Evolutionary conservation across 2,329 filamentous ascomycete genomes (phyloP).

Genomic region (Ascochyta clinopodiicola): DNA sequence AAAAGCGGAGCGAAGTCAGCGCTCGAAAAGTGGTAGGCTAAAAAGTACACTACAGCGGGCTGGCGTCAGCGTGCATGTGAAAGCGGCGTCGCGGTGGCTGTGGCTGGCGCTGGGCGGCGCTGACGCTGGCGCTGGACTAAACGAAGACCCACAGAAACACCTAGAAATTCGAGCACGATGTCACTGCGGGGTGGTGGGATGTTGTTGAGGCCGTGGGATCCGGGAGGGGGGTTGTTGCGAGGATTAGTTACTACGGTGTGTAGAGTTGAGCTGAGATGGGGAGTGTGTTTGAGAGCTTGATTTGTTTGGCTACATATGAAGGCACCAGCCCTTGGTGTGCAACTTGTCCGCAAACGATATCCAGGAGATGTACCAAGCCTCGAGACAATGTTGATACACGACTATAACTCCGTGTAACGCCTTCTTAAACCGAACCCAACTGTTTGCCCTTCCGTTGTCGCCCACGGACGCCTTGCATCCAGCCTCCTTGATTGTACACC

Average conservation of each 20-base stretch:
- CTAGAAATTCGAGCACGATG: constrained; percentile 12
- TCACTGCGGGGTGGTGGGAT: constrained; percentile 6
- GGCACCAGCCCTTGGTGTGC: constrained; percentile 46
- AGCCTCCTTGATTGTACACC: constrained; percentile 33
- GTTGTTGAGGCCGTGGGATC: constrained; percentile 1
- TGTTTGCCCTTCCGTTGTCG: constrained; percentile 21
- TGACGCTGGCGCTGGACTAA: not conserved
- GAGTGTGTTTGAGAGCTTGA: constrained; percentile 19
- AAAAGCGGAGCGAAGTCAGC: not conserved
- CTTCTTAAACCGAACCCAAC: constrained; percentile 24
- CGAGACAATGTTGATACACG: constrained; percentile 30
- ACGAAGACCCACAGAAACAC: constrained; percentile 15
- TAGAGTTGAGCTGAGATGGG: too few relatives aligned
- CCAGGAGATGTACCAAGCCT: constrained; percentile 27
- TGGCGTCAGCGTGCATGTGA: constrained; percentile 26
- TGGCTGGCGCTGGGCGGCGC: not conserved
- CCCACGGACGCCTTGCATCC: constrained; percentile 20
- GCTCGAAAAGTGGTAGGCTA: constrained; percentile 11
- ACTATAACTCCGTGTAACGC: constrained; percentile 37
- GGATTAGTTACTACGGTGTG: too few relatives aligned
- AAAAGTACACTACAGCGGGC: constrained; percentile 3
- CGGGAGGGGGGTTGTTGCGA: not conserved
- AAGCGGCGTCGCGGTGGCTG: constrained; percentile 14
- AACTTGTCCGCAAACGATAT: constrained; percentile 35
- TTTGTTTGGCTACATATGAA: constrained; percentile 38